Evolutionary conservation across 2,329 filamentous ascomycete genomes (phyloP), one percentile per base, ranked within the genome.

Genomic region (Fusarium bactridioides): DNA sequence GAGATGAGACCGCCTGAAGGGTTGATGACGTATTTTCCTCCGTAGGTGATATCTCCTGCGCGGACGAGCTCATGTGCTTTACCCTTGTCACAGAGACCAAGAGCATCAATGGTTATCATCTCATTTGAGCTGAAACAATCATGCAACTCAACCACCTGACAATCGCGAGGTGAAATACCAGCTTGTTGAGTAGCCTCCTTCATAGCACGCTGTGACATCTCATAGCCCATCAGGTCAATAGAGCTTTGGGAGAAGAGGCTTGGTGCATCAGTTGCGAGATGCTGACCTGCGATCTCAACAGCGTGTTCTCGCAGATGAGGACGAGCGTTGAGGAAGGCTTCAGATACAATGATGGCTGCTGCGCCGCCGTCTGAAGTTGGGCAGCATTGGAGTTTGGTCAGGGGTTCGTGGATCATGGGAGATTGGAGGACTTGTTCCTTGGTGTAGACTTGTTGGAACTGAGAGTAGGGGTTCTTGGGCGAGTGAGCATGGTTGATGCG

Each of bases 301-400:
- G 96, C 95, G 77, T 95, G 93, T 62, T 89, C 86, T 79, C 91
- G 91, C 66, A 98, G 89, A 77, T 97, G 91, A 3, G 95, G 95
- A 27, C 94, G 89, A 13, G 92, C 91, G 78, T 95, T 92, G 61
- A 98, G 89, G 87, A 98, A 98, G 53, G 87, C 88, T 83, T 97
- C 92, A 1, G 94, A 97, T 61, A 97, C 94, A 57, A 99, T 85
- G 37, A 98, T 91, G 19, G 93, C 94, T 2, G 96, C 94, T 2
- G 94, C 95, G 51, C 92, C 93, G 54, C 95, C 95, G 82, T 98
- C 96, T 1, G 94, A 97, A 2, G 95, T 98, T 3, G 96, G 95
- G 83, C 95, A 98, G 88, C 95, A 98, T 85, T 98, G 96, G n/a
- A 98, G 91, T 84, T 98, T 98, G 65, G 96, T 98, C 62, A 98